phyloP scores from a whole-genome alignment of 805 yeast genomes.

The Starmerella vaccinii region DNA sequence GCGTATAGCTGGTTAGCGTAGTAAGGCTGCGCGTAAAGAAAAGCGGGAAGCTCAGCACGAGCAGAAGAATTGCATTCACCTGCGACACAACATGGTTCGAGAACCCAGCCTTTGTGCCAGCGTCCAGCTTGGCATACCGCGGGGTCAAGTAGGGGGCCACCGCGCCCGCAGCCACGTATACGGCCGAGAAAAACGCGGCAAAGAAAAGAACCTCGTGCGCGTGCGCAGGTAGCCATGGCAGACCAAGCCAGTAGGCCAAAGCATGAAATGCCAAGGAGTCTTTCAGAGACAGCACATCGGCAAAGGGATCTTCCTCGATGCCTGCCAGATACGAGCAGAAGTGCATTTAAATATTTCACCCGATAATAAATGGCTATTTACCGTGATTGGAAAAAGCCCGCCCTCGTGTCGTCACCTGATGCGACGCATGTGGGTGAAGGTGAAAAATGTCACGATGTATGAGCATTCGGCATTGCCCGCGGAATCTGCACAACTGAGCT shows the following conservation, averaged over 20 bases:
- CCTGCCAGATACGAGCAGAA: constrained; percentile 4
- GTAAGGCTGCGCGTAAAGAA: constrained; percentile 49
- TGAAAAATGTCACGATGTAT: too few species aligned
- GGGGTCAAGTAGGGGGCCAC: constrained; percentile 31
- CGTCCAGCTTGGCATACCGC: constrained; percentile 39
- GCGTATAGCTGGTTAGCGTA: constrained; percentile 57
- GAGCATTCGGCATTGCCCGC: too few species aligned
- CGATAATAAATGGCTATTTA: neutral
- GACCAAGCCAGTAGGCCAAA: constrained; percentile 21
- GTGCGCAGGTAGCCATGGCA: constrained; percentile 29
- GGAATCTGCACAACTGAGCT: too few species aligned
- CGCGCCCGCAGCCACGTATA: constrained; percentile 47
- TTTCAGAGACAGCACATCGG: constrained; percentile 8
- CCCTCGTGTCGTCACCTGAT: too few species aligned
- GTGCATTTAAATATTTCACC: neutral
- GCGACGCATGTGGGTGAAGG: too few species aligned
- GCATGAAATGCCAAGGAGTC: constrained; percentile 2
- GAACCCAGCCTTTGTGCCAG: constrained; percentile 65
- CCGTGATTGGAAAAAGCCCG: neutral
- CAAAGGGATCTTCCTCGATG: constrained; percentile 16
- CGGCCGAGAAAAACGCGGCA: constrained; percentile 46
- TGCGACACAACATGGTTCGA: constrained; percentile 85
- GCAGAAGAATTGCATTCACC: constrained; percentile 65
- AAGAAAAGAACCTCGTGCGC: constrained; percentile 60
- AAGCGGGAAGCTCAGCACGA: constrained; percentile 51